phyloP scores from a whole-genome alignment of 2,329 filamentous ascomycete species.

The Ascomycota sp. region DNA sequence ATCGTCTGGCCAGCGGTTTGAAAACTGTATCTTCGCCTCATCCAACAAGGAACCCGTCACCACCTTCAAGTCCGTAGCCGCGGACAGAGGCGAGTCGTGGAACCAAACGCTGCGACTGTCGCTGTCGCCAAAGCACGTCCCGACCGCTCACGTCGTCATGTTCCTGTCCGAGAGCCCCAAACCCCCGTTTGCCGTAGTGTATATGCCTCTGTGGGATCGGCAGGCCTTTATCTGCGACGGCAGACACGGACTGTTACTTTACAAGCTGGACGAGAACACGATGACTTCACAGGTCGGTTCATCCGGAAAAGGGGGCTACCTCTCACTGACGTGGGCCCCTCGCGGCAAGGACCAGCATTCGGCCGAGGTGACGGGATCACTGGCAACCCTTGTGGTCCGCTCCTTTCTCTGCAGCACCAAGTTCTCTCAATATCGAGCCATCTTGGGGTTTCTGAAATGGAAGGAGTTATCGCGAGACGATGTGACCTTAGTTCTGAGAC shows the following conservation, averaged over 20 bases:
- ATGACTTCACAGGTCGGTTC: conserved; percentile 41
- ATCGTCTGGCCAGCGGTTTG: conserved; percentile 58
- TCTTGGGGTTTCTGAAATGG: conserved; percentile 75
- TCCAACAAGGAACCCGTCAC: conserved; percentile 64
- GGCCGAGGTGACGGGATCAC: conserved; percentile 57
- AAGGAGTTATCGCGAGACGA: conserved; percentile 53
- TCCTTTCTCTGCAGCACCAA: conserved; percentile 88
- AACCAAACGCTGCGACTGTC: conserved; percentile 70
- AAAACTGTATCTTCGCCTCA: conserved; percentile 70
- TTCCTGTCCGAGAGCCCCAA: conserved; percentile 72
- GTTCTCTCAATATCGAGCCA: conserved; percentile 78
- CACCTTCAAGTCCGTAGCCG: conserved; percentile 71
- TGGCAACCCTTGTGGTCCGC: conserved; percentile 59
- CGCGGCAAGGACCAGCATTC: conserved; percentile 44
- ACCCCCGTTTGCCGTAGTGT: conserved; percentile 75
- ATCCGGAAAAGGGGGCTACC: conserved; percentile 64
- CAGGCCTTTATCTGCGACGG: conserved; percentile 82
- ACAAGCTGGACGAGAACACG: conserved; percentile 82
- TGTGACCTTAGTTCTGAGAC: conserved; percentile 53
- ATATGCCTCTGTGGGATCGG: conserved; percentile 85
- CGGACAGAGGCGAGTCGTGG: conserved; percentile 67
- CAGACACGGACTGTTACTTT: conserved; percentile 58
- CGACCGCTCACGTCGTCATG: conserved; percentile 70
- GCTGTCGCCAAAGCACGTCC: conserved; percentile 60
- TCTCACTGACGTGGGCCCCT: conserved; percentile 63